A percentile compares a stretch with the other conserved stretches of the same genome.
Evolutionary conservation across 2,329 filamentous ascomycete species (phyloP).

Genomic region (Mariannaea sp.): DNA sequence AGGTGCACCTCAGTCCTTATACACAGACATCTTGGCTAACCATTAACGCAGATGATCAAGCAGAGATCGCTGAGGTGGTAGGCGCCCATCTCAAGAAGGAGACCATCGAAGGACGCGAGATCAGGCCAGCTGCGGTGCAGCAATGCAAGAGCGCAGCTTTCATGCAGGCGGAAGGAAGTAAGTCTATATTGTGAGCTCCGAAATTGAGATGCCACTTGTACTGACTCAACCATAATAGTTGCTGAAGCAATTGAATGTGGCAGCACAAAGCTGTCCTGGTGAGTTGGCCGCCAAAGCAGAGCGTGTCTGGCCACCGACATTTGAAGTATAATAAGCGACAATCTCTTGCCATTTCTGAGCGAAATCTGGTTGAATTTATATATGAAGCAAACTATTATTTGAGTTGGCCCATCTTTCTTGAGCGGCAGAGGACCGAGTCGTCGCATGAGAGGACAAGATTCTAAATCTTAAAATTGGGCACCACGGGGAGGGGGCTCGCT

Average conservation of each 20-base stretch:
- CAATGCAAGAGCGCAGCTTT: slow-evolving; percentile 15
- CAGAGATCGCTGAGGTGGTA: neutral
- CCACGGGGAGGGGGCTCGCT: no score
- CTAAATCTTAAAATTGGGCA: no score
- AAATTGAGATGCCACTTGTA: no score
- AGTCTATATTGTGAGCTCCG: neutral
- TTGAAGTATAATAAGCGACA: no score
- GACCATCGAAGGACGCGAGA: neutral
- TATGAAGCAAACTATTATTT: no score
- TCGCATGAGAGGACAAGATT: no score
- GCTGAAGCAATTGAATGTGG: slow-evolving; percentile 5
- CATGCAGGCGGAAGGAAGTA: slow-evolving; percentile 12
- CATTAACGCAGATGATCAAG: neutral
- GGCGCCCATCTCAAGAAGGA: slow-evolving; percentile 1
- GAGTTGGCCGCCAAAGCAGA: no score
- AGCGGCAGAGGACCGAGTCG: no score
- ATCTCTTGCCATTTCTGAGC: no score
- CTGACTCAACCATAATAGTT: slow-evolving; percentile 1
- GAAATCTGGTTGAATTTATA: no score
- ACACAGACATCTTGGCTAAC: neutral
- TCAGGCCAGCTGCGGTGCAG: slow-evolving; percentile 13
- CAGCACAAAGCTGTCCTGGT: neutral
- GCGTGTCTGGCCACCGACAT: no score
- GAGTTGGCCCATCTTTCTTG: no score
- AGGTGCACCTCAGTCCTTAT: neutral